Percentiles rank a stretch among this genome's conserved stretches.
phyloP scores from a whole-genome alignment of 1,284 basidiomycete genomes.

The Polyporus tsugae region DNA sequence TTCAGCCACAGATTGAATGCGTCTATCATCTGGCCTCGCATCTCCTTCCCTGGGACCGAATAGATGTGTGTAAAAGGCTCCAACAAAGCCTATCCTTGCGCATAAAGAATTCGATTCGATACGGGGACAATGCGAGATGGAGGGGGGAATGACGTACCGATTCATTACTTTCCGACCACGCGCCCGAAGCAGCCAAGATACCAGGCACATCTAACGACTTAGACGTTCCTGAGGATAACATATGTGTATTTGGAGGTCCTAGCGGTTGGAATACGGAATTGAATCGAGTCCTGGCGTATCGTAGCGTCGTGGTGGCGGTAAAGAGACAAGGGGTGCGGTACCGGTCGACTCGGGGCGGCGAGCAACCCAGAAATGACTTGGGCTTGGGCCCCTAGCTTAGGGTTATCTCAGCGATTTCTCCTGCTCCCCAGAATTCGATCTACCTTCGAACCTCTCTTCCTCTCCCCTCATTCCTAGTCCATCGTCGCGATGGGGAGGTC shows the following conservation, averaged over 20 bases:
- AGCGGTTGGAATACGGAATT: not conserved
- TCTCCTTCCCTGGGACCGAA: conserved; percentile 92
- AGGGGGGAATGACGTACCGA: conserved; percentile 20
- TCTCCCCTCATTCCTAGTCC: not conserved
- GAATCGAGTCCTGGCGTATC: not conserved
- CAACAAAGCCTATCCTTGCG: conserved; percentile 62
- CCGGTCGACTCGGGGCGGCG: not conserved
- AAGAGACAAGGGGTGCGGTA: not conserved
- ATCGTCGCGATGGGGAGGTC: conserved; percentile 44
- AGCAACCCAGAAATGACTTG: not conserved
- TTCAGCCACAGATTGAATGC: conserved; percentile 96
- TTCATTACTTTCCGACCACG: conserved; percentile 38
- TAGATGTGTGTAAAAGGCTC: conserved; percentile 93
- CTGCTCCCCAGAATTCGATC: not conserved
- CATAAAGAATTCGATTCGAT: conserved; percentile 7
- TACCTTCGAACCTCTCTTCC: not conserved
- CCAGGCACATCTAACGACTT: conserved; percentile 25
- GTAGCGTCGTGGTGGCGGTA: not conserved
- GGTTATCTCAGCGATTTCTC: not conserved
- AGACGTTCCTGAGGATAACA: not conserved
- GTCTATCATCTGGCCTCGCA: conserved; percentile 88
- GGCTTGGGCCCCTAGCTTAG: not conserved
- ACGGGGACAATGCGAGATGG: not conserved
- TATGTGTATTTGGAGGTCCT: too few species aligned
- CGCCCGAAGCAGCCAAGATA: conserved; percentile 28